Evolutionary conservation across 192 early-diverging fungal species (phyloP).

Genomic region (Dimargaris xerosporica): DNA sequence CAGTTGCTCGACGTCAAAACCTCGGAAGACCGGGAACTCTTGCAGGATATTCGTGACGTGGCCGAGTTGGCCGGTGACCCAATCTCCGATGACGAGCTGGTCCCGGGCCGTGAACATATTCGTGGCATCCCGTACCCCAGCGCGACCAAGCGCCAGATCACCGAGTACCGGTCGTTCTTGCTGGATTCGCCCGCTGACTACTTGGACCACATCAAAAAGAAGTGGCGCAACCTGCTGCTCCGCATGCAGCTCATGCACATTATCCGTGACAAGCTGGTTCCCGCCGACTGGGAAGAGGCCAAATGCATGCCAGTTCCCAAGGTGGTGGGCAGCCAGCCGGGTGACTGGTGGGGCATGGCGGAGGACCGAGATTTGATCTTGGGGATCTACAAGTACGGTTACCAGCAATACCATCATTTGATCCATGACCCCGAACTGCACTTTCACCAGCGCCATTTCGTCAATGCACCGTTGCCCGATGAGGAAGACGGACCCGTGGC

Average conservation of each 20-base stretch:
- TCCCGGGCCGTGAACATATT: not conserved
- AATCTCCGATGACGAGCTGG: slow-evolving; percentile 27
- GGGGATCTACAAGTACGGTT: slow-evolving; percentile 68
- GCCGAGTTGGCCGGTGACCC: slow-evolving; percentile 25
- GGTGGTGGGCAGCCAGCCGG: slow-evolving; percentile 42
- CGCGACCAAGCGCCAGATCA: slow-evolving; percentile 46
- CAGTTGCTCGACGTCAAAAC: slow-evolving; percentile 29
- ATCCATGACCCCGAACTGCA: slow-evolving; percentile 3
- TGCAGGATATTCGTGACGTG: slow-evolving; percentile 39
- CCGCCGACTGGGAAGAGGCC: slow-evolving; percentile 40
- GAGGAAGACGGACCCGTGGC: not conserved
- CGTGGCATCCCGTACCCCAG: slow-evolving; percentile 34
- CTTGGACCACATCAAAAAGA: slow-evolving; percentile 52
- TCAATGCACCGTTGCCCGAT: slow-evolving; percentile 2
- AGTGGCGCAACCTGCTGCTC: slow-evolving; percentile 49
- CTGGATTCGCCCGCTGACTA: slow-evolving; percentile 58
- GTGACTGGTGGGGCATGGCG: slow-evolving; percentile 52
- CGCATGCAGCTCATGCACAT: slow-evolving; percentile 61
- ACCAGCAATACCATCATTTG: slow-evolving; percentile 28
- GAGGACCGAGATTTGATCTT: slow-evolving; percentile 68
- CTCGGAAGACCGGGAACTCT: slow-evolving; percentile 40
- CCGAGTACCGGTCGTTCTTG: slow-evolving; percentile 54
- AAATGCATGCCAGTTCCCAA: slow-evolving; percentile 47
- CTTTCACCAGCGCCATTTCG: slow-evolving; percentile 1
- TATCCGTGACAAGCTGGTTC: slow-evolving; percentile 53